Base-by-base conservation (phyloP, 345 rosid species). In the Euphorbia pulcherrima region DNA sequence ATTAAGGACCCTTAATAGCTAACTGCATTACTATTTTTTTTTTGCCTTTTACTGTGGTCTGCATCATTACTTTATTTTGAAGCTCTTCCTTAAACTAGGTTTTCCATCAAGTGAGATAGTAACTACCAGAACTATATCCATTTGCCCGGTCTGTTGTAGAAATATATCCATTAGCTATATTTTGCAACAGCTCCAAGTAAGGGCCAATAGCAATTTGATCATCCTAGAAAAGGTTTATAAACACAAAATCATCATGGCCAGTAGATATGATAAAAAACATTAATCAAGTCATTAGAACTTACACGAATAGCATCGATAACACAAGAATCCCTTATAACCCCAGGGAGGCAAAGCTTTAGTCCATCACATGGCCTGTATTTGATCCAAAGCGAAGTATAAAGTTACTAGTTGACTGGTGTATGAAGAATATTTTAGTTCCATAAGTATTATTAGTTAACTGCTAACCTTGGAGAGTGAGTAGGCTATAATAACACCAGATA, bases 381-480 rank as follows among this genome's bases (percentile, higher is more conserved):
- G 21, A 48, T 18, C 46, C 14, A 30, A 52, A 48, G n/a, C 10
- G 17, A 5, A 20, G 29, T 20, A 24, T 17, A 5, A 11, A 57
- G 20, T 16, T 12, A 50, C 20, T n/a, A n/a, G n/a, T n/a, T 16
- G 10, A 9, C 12, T 54, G 11, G 39, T 55, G 5, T 33, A 50
- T 14, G 1, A 9, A 28, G n/a, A n/a, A n/a, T n/a, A n/a, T n/a
- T 18, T 41, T 37, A 50, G 14, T 16, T 66, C 48, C 33, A 35
- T 21, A 11, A 11, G 0, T 37, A 24, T 41, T 21, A n/a, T 18
- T 12, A 44, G 28, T 8, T 53, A 53, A 3, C 7, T 59, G 56
- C 71, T 37, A 65, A 86, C 96, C 96, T 85, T 1, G 81, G 12
- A 61, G 67, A 70, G n/a, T 69, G 47, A 11, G 96, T 67, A 85